These are phyloP conservation scores for Blastocystis sp. DNA, from an alignment of 352 stramenopile species.

Conservation along the genomic window DNA sequence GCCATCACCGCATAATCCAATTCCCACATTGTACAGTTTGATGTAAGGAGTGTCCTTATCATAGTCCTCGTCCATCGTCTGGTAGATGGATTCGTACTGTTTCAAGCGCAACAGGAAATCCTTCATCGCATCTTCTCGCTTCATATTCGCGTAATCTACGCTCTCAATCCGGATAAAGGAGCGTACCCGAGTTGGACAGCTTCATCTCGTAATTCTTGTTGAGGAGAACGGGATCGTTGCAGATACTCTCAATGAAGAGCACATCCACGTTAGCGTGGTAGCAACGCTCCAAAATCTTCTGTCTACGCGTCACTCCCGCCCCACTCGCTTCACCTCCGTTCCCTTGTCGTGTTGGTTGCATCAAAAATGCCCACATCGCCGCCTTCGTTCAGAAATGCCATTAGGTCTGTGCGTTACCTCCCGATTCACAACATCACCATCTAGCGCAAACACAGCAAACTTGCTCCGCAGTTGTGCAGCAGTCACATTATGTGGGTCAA, in stretches of 20 bases:
- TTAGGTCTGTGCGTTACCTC: not conserved
- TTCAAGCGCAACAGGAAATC: not conserved
- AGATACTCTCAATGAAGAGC: constrained; percentile 13
- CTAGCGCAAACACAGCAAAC: constrained; percentile 44
- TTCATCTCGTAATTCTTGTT: constrained; percentile 33
- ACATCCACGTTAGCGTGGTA: not conserved
- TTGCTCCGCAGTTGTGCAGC: constrained; percentile 30
- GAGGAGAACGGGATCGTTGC: not conserved
- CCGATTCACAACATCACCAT: not conserved
- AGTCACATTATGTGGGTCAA: constrained; percentile 36
- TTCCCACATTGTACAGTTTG: constrained; percentile 86
- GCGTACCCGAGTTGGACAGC: not conserved
- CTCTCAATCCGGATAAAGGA: not conserved
- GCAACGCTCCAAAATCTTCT: constrained; percentile 5
- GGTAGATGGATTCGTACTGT: constrained; percentile 75
- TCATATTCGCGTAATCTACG: not conserved
- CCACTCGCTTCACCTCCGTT: not conserved
- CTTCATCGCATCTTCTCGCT: not conserved
- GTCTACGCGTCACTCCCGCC: not conserved
- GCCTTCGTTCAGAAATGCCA: not conserved
- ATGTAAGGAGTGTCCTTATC: constrained; percentile 83
- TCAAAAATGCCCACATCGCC: constrained; percentile 27
- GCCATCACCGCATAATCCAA: constrained; percentile 74
- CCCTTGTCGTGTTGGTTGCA: constrained; percentile 14
- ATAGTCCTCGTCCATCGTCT: constrained; percentile 84